Conservation (phyloP, 805 yeast genomes). For the Metschnikowia colocasiae region DNA sequence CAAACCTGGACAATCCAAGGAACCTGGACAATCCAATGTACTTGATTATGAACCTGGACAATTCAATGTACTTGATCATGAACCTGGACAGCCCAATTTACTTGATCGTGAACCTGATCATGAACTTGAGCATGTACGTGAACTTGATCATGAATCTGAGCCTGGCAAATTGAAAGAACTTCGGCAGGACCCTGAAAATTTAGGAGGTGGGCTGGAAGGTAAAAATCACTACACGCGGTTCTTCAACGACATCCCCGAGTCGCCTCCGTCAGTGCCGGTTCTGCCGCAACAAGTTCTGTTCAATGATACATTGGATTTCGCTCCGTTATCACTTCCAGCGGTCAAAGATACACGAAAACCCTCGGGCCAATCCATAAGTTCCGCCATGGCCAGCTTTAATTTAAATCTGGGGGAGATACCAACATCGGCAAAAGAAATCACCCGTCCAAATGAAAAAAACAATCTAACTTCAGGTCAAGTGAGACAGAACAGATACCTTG, state of each 20-base stretch:
- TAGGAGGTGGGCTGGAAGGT: background rate
- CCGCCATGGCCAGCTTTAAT: constrained; percentile 28
- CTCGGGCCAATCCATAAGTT: no score
- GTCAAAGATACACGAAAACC: background rate
- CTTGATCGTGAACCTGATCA: no score
- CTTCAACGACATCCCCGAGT: constrained; percentile 35
- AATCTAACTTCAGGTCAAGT: background rate
- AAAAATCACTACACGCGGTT: constrained; percentile 11
- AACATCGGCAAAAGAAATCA: background rate
- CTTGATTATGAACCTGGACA: no score
- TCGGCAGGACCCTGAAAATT: background rate
- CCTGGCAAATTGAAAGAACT: no score
- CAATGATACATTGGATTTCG: background rate
- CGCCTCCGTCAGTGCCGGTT: constrained; percentile 43
- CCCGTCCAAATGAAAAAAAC: no score
- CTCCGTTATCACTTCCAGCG: background rate
- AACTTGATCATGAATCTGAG: no score
- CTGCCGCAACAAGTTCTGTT: constrained; percentile 26
- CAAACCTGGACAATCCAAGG: no score
- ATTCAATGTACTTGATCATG: no score
- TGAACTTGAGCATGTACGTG: no score
- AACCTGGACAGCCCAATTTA: no score
- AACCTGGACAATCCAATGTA: no score
- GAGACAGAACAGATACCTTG: background rate
- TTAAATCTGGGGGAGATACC: constrained; percentile 2